These are phyloP conservation scores for Diaporthe ilicicola DNA, from an alignment of 2,329 filamentous ascomycete species.

Conservation along the genomic window DNA sequence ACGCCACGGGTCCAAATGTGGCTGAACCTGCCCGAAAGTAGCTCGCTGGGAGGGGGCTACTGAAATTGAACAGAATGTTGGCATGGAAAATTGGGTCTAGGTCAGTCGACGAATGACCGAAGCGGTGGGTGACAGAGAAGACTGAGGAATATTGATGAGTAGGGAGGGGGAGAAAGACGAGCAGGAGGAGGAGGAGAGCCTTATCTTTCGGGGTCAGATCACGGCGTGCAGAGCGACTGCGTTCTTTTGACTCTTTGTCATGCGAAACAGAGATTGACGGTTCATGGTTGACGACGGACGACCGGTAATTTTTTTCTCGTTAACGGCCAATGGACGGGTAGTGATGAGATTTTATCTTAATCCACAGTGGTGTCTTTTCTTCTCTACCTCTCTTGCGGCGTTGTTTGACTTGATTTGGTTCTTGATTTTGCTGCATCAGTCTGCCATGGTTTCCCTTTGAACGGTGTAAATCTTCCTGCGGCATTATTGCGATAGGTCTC, in stretches of 20 bases:
- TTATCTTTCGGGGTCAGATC: conserved; percentile 21
- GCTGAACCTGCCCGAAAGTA: neutral
- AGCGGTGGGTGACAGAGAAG: neutral
- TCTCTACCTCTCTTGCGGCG: neutral
- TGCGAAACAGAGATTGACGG: conserved; percentile 23
- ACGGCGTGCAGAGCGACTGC: conserved; percentile 31
- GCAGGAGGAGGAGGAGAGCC: neutral
- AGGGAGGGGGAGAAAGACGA: too few relatives aligned
- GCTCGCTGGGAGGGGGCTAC: neutral
- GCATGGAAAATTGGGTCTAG: neutral
- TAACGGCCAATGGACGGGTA: conserved; percentile 24
- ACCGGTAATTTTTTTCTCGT: conserved; percentile 25
- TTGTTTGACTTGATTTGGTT: neutral
- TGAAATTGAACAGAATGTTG: neutral
- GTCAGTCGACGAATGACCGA: conserved; percentile 2
- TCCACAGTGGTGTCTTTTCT: conserved; percentile 38
- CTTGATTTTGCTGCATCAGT: neutral
- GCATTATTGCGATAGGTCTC: neutral
- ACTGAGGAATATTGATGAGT: conserved; percentile 11
- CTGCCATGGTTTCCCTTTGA: neutral
- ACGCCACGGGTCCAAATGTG: neutral
- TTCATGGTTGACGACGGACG: conserved; percentile 32
- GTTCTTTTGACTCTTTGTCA: conserved; percentile 20
- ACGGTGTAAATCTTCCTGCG: neutral
- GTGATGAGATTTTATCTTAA: conserved; percentile 25